Evolutionary conservation across 225 moss, liverwort and hornwort species (phyloP), one percentile per base, ranked within the genome.

Genomic region (Physcomitrium patens): DNA sequence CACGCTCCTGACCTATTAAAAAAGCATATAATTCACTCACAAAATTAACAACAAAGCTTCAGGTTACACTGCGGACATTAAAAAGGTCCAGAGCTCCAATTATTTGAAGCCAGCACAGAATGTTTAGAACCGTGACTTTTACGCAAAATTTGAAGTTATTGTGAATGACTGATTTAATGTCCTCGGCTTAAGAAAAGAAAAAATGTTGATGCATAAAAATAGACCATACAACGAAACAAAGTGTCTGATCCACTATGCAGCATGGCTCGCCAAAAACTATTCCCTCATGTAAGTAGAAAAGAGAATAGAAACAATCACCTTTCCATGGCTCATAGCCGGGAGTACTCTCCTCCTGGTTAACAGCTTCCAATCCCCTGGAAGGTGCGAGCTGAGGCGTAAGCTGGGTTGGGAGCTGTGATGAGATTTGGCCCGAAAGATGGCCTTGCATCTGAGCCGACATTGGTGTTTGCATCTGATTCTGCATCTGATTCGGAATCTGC

Each of bases 391-490:
- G 79, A 28, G 63, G 58, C 16, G 54, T 7, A 54, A 55, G 54
- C n/a, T 69, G 69, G 18, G 54, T 9, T 31, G 58, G 46, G 23
- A 71, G 45, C 62, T 62, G 72, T 17, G 50, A 10, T 58, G 70
- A 37, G 2, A 82, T 74, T 10, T 78, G 73, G 10, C 14, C 19
- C 10, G 69, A 57, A 7, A 77, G 44, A n/a, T 77, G 70, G 63
- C 49, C 62, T 11, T 77, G 77, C 70, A 77, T 71, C 64, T 71
- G 64, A 20, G 54, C 52, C 19, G 77, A 52, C 80, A 84, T 76
- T 65, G 69, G 70, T 15, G 68, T 53, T 24, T 85, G 85, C 81
- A 85, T 81, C 78, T 85, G 85, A 56, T 56, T 85, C 47, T 75
- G 59, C 20, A 82, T 64, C 52, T 77, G 62, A 9, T 53, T 47